Base-by-base conservation (phyloP, 371 early-diverging fungal genomes). In the Syncephalis plumigaleata region DNA sequence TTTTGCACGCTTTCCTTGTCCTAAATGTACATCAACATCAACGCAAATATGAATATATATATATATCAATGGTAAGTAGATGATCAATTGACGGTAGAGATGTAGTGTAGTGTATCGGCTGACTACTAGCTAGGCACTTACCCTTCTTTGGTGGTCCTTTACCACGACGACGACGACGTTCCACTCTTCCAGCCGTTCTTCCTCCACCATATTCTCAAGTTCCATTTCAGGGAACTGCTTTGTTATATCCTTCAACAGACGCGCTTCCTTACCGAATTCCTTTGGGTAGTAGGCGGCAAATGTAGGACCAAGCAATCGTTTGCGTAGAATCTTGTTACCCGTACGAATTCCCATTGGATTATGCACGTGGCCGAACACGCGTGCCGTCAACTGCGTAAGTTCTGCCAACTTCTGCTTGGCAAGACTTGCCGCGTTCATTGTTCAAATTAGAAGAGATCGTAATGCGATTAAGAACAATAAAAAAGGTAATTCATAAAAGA, bases 91-190 rank as follows among this genome's bases (percentile, higher is more conserved):
- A 7, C 31, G 4, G 11, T 11, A 7, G 4, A 31, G 31, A 7
- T 31, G 11, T 31, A 31, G 31, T 7, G 7, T 11, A 31, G 13
- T 37, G 37, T 37, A 15, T 17, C 17, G 17, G 17, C 15, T n/a
- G n/a, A n/a, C n/a, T 5, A 21, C 42, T 46, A 31, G n/a, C 23
- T 23, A n/a, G n/a, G n/a, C n/a, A 15, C 39, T 60, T 72, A 67
- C 82, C 83, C 60, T 84, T 84, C 77, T 78, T 78, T 27, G 84
- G 84, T 23, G 84, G 75, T 23, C 85, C 84, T 70, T 84, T 84
- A 52, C 84, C 84, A 45, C 85, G 70, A 52, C 73, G 68, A 65
- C 70, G 81, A 59, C 72, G 65, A 61, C 67, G 66, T 2, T 77
- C 73, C 51, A 79, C 65, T 49, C 77, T 36, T 81, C 79, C 36